Conservation (phyloP, 1,139 yeast genomes). For the Kluyveromyces sp. region DNA sequence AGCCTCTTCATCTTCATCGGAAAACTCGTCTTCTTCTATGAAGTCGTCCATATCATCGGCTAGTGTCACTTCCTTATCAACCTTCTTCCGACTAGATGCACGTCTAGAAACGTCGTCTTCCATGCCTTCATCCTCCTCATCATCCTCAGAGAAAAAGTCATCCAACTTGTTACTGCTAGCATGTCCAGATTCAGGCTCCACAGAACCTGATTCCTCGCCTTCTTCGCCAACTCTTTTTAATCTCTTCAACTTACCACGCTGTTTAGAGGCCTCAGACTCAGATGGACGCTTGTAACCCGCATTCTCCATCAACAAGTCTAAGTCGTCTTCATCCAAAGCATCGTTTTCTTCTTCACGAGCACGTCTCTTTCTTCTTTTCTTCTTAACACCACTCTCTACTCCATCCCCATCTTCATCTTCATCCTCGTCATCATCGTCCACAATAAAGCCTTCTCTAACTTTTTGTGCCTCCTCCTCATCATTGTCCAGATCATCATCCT, state of each 20-base stretch:
- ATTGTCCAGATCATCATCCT: slow-evolving; percentile 67
- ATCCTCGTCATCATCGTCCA: slow-evolving; percentile 79
- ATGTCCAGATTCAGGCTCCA: slow-evolving; percentile 22
- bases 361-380: slow-evolving; percentile 37
- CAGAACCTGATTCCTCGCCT: slow-evolving; percentile 35
- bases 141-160: slow-evolving; percentile 84
- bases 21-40: slow-evolving; percentile 93
- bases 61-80: slow-evolving; percentile 25
- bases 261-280: slow-evolving; percentile 28
- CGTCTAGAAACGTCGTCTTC: slow-evolving; percentile 14
- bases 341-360: slow-evolving; percentile 39
- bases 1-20: slow-evolving; percentile 77
- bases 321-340: slow-evolving; percentile 88
- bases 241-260: slow-evolving; percentile 61
- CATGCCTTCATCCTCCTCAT: slow-evolving; percentile 36
- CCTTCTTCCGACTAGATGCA: slow-evolving; percentile 17
- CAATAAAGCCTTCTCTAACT: slow-evolving; percentile 88
- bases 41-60: slow-evolving; percentile 91
- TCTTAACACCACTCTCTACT: slow-evolving; percentile 33
- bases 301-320: slow-evolving; percentile 84
- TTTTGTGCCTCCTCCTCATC: slow-evolving; percentile 69
- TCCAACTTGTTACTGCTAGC: slow-evolving; percentile 41
- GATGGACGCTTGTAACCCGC: slow-evolving; percentile 55
- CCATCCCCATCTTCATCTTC: background rate
- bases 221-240: slow-evolving; percentile 58